Evolutionary conservation across 495 filamentous ascomycete genomes (phyloP).

Genomic region (Lichina pygmaea): DNA sequence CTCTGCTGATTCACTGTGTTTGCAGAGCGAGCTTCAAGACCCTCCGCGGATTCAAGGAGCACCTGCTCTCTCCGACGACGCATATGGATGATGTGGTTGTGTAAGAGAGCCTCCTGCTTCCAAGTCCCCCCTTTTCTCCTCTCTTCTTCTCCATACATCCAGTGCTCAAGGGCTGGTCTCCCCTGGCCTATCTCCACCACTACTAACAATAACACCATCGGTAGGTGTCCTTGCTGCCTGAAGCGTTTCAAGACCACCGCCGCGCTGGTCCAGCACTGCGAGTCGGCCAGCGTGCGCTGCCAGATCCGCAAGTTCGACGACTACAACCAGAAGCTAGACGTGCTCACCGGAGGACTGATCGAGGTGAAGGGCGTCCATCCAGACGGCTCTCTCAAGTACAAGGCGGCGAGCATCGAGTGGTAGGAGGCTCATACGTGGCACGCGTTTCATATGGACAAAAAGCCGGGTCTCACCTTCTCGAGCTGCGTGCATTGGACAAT

Average conservation of each 20-base stretch:
- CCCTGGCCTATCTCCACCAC: neutral
- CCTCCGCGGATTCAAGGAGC: too few species aligned
- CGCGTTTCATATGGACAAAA: too few species aligned
- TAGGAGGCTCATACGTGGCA: neutral
- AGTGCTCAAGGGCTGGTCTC: neutral
- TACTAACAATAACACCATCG: constrained; percentile 2
- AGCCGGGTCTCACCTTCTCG: too few species aligned
- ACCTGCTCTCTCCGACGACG: too few species aligned
- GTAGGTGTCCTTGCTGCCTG: constrained; percentile 18
- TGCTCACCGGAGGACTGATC: constrained; percentile 22
- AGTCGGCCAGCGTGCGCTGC: constrained; percentile 18
- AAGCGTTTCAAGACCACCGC: constrained; percentile 16
- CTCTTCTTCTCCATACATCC: neutral
- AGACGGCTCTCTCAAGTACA: constrained; percentile 8
- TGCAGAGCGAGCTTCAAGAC: too few species aligned
- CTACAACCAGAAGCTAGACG: constrained; percentile 18
- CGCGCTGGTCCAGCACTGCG: constrained; percentile 22
- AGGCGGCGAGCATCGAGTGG: neutral
- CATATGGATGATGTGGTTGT: too few species aligned
- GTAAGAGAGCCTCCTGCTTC: too few species aligned
- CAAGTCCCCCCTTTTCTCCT: too few species aligned
- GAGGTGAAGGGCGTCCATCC: constrained; percentile 7
- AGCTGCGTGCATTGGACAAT: too few species aligned
- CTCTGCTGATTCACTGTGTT: too few species aligned
- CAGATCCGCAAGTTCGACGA: constrained; percentile 11